These are phyloP conservation scores for Elaeis guineensis DNA, from an alignment of 176 grass and related monocot species.

Conservation along the genomic window DNA sequence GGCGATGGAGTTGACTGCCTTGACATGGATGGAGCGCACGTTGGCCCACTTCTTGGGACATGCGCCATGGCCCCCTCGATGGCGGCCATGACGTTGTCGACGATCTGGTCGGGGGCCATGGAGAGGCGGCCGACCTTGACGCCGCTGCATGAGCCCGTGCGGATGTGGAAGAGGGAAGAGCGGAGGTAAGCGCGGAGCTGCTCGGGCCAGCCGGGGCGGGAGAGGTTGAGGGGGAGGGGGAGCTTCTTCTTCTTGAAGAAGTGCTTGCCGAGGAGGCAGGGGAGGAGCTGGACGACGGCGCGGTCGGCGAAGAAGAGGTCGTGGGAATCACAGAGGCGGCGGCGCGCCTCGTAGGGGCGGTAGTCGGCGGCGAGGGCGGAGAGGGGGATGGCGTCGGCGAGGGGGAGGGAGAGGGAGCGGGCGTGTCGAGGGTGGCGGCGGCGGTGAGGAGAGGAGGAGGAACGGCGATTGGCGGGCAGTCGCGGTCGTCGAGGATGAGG, in stretches of 20 bases:
- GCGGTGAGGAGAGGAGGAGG: conserved; percentile 18
- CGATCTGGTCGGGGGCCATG: conserved; percentile 54
- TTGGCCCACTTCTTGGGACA: conserved; percentile 80
- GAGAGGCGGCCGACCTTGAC: conserved; percentile 73
- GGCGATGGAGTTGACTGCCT: conserved; percentile 44
- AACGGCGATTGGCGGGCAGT: too few relatives aligned
- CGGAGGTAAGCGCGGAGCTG: conserved; percentile 49
- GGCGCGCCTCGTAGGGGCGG: conserved; percentile 62
- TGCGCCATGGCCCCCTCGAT: conserved; percentile 38
- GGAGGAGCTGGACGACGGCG: conserved; percentile 64
- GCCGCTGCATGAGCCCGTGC: conserved; percentile 47
- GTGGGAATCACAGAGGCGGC: conserved; percentile 51
- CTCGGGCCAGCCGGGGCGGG: conserved; percentile 55
- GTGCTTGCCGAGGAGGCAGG: conserved; percentile 64
- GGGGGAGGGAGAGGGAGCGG: conserved; percentile 30
- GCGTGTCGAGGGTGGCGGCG: conserved; percentile 27
- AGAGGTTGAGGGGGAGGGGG: conserved; percentile 45
- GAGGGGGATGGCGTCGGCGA: conserved; percentile 52
- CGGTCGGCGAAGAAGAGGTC: conserved; percentile 90
- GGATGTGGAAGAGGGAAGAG: conserved; percentile 53
- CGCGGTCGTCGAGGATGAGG: conserved; percentile 62
- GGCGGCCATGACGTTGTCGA: conserved; percentile 48
- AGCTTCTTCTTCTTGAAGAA: conserved; percentile 73
- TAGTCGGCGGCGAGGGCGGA: conserved; percentile 67
- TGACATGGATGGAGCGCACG: conserved; percentile 58